Evolutionary conservation across 2,329 filamentous ascomycete genomes (phyloP), one percentile per base, ranked within the genome.

Genomic region (Dactylellina leptospora): DNA sequence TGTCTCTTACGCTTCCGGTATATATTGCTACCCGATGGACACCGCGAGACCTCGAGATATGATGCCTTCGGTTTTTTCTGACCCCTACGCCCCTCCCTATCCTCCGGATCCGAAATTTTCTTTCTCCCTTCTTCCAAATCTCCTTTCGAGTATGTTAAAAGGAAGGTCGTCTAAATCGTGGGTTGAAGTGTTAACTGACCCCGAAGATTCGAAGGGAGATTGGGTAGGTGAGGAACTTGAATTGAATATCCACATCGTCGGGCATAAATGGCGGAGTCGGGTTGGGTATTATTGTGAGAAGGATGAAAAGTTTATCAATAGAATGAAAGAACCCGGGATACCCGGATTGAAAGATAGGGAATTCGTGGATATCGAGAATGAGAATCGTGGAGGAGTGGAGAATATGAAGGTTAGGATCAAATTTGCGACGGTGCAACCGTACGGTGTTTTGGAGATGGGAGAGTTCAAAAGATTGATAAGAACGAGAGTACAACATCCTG

Each of bases 341-440:
- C n/a, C n/a, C n/a, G n/a, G n/a, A n/a, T n/a, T n/a, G n/a, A n/a
- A n/a, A n/a, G n/a, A n/a, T n/a, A n/a, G n/a, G n/a, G n/a, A n/a
- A n/a, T n/a, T n/a, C n/a, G n/a, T 18, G 16, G 54, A 33, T 45
- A 1, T 13, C 11, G n/a, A 36, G 22, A 25, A 25, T 42, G 36
- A 58, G 38, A 58, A 58, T 58, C 13, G 20, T 13, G 23, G 38
- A 9, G 54, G 54, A 8, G 25, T 58, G 38, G 40, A 58, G 54
- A 33, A 58, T 58, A 45, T 40, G 18, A 40, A 58, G 23, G 20
- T 16, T 6, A 56, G 23, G 36, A 3, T 56, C 3, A 56, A n/a
- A 13, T 28, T 56, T n/a, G 36, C 23, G 53, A 16, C 30, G 33
- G 36, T 18, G 33, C 2, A 42, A 13, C 53, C 53, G 2, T 44